Conservation (phyloP, 371 early-diverging fungal species). For the Phascolomyces articulosus region DNA sequence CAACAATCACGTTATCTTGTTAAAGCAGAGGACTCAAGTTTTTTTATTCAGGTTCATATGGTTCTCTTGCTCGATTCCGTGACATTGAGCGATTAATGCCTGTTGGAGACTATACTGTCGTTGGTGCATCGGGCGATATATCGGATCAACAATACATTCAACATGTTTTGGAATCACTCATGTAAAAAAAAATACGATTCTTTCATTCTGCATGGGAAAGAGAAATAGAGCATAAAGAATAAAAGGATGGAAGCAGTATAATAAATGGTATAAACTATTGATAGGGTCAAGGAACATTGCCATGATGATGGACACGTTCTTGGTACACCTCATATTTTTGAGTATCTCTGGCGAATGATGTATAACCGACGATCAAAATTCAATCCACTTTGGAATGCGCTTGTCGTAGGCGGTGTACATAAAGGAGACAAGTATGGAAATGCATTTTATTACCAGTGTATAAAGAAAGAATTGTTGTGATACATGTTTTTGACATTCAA, state of each 20-base stretch:
- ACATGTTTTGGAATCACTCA: conserved; percentile 81
- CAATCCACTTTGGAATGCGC: conserved; percentile 96
- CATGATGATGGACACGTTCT: conserved; percentile 90
- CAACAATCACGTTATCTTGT: background rate
- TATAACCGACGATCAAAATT: conserved; percentile 92
- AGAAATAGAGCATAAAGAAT: no score
- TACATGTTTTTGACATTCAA: background rate
- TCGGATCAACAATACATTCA: conserved; percentile 94
- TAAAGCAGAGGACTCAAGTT: background rate
- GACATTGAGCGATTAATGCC: conserved; percentile 85
- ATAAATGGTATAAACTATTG: no score
- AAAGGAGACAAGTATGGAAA: conserved; percentile 70
- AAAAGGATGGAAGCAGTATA: no score
- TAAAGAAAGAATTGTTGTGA: background rate
- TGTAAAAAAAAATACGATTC: conserved; percentile 53
- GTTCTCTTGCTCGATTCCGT: conserved; percentile 94
- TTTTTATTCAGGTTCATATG: conserved; percentile 85
- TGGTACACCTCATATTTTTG: conserved; percentile 85
- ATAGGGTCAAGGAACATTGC: conserved; percentile 85
- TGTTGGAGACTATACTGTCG: conserved; percentile 82
- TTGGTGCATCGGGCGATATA: conserved; percentile 95
- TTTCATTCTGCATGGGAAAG: background rate
- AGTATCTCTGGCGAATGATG: conserved; percentile 91
- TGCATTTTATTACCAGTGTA: background rate
- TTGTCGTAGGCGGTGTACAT: conserved; percentile 91